Percentiles rank a stretch among this genome's conserved stretches.
Conservation (phyloP, 257 asterid genomes). For the Solanum commersonii region DNA sequence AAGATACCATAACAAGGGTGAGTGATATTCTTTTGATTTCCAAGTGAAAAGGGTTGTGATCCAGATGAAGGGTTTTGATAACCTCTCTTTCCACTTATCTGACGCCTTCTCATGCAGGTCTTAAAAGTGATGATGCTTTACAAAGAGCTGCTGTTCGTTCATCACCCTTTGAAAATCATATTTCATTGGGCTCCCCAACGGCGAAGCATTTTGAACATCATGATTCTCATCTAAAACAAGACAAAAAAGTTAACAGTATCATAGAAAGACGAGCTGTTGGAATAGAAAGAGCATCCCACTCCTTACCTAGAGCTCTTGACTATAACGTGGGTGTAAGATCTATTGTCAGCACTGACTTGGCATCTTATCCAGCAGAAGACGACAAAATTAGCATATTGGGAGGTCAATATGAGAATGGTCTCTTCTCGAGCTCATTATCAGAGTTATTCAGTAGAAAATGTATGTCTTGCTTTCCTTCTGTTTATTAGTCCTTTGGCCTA, state of each 20-base stretch:
- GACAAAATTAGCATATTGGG: constrained; percentile 51
- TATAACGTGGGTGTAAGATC: constrained; percentile 46
- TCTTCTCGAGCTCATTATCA: constrained; percentile 90
- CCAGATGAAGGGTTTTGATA: neutral
- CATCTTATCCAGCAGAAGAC: constrained; percentile 50
- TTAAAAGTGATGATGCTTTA: constrained; percentile 39
- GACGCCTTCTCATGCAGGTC: constrained; percentile 33
- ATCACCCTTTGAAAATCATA: constrained; percentile 46
- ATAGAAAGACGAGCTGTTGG: constrained; percentile 49
- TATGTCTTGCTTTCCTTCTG: constrained; percentile 25
- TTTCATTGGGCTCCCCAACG: constrained; percentile 41
- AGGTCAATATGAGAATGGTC: constrained; percentile 69
- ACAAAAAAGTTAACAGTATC: constrained; percentile 33
- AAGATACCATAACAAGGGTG: neutral
- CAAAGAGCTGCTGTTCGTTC: constrained; percentile 38
- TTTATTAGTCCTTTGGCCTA: neutral
- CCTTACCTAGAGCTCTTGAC: constrained; percentile 67
- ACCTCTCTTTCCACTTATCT: neutral
- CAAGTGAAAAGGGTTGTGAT: neutral
- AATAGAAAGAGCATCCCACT: constrained; percentile 47
- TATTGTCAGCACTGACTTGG: constrained; percentile 33
- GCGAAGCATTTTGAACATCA: constrained; percentile 48
- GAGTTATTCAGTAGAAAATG: constrained; percentile 72
- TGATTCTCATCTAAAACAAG: constrained; percentile 46
- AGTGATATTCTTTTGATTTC: neutral